Evolutionary conservation across 306 rosid species (phyloP).

Genomic region (Quercus variabilis): DNA sequence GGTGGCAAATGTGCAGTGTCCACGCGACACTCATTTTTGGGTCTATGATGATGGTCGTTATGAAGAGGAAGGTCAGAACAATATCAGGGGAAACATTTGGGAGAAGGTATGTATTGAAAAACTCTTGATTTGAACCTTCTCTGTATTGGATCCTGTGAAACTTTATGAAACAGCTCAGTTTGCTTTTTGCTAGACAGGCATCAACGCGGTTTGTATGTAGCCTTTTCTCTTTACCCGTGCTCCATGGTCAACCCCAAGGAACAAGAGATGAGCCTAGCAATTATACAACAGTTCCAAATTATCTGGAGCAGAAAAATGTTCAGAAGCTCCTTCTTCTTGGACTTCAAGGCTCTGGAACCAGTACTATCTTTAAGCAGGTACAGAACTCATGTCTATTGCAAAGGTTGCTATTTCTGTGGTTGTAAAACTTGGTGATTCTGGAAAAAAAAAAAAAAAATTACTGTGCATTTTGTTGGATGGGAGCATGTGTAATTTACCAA

Average conservation of each 20-base stretch:
- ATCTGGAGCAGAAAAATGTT: slow-evolving; percentile 74
- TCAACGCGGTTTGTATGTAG: slow-evolving; percentile 73
- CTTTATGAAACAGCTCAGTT: slow-evolving; percentile 15
- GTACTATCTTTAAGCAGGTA: slow-evolving; percentile 98
- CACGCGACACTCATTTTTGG: slow-evolving; percentile 99
- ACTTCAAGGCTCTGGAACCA: slow-evolving; percentile 90
- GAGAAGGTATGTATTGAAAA: slow-evolving; percentile 64
- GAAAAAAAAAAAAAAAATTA: no score
- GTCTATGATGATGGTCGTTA: slow-evolving; percentile 98
- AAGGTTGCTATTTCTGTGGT: not conserved
- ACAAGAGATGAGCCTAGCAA: slow-evolving; percentile 76
- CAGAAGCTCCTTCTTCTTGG: slow-evolving; percentile 98
- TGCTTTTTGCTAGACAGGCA: slow-evolving; percentile 64
- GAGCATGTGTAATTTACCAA: no score
- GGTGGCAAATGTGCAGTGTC: slow-evolving; percentile 98
- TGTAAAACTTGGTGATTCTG: not conserved
- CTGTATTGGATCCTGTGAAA: slow-evolving; percentile 11
- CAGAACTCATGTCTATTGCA: not conserved
- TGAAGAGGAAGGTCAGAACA: slow-evolving; percentile 99
- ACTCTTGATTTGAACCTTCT: slow-evolving; percentile 16
- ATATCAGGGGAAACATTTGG: slow-evolving; percentile 98
- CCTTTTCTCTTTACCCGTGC: slow-evolving; percentile 85
- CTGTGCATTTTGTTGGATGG: no score
- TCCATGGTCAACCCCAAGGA: slow-evolving; percentile 71
- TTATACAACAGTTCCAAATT: slow-evolving; percentile 74